Evolutionary conservation across 2,329 filamentous ascomycete species (phyloP), one percentile per base, ranked within the genome.

Genomic region (Phaeosphaeriaceae sp.): DNA sequence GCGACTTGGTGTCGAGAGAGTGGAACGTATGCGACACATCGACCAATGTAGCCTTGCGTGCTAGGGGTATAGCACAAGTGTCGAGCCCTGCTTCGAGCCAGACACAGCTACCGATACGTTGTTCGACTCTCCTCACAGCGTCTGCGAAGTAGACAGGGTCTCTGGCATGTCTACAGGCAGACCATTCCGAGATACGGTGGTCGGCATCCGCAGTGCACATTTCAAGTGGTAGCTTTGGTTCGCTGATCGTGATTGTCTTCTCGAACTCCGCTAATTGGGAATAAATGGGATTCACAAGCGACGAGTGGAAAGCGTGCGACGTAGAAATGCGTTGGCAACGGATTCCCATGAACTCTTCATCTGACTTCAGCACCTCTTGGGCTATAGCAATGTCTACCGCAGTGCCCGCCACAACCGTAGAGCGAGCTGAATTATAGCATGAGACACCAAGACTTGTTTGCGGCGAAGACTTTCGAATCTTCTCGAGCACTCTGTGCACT

Each of bases 321-420:
- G 70, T 66, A 11, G 63, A 35, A 10, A 75, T 56, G 19, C 56
- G 59, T 69, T 75, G n/a, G 78, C 60, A 40, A 11, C 30, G 23
- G 52, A 44, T 10, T 11, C 24, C 32, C 1, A n/a, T 42, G 50
- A 48, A 24, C 28, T 48, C 42, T 2, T 26, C 43, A 19, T 44
- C 23, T 3, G 23, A 46, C 17, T 60, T 24, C 2, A 63, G 48
- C 0, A 49, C 56, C 1, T 63, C 35, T 1, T 55, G 67, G 0
- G 77, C 57, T 0, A 52, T 60, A 3, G 78, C 68, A 7, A 83
- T 77, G 1, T 74, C 72, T 0, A 47, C 35, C 0, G 67, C 57
- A 0, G 75, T 64, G 0, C 82, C 82, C 1, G 78, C 79, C 2
- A 85, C 32, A 0, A 80, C 80, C 61, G 81, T 79, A 59, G 70